A percentile compares a stretch with the other conserved stretches of the same genome.
These are phyloP conservation scores for Crassisporium funariophilum DNA, from an alignment of 768 basidiomycete species.

Conservation along the genomic window DNA sequence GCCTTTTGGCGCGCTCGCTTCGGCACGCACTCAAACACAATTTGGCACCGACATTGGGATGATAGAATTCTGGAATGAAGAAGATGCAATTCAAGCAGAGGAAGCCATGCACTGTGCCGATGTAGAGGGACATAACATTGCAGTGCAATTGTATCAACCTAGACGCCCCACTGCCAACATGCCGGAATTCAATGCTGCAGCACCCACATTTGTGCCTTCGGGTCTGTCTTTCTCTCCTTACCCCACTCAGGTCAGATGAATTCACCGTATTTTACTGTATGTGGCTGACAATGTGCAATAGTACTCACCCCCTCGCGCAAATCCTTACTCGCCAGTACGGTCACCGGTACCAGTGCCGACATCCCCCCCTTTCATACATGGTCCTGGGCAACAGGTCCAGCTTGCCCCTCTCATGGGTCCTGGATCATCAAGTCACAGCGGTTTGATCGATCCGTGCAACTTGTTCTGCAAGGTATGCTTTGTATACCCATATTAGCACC, in stretches of 20 bases:
- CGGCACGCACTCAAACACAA: constrained; percentile 70
- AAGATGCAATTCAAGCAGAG: constrained; percentile 78
- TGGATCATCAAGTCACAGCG: constrained; percentile 82
- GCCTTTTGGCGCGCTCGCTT: constrained; percentile 81
- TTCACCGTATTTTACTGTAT: constrained; percentile 1
- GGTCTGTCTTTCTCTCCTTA: constrained; percentile 62
- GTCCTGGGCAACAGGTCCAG: constrained; percentile 90
- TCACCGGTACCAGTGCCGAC: constrained; percentile 50
- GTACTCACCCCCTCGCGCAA: constrained; percentile 72
- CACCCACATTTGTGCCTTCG: constrained; percentile 76
- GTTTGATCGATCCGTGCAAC: constrained; percentile 89
- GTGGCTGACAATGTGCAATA: constrained; percentile 20
- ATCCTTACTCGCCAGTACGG: constrained; percentile 46
- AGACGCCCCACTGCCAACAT: constrained; percentile 55
- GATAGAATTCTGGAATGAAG: constrained; percentile 87
- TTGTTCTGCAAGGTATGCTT: constrained; percentile 78
- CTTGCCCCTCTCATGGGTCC: constrained; percentile 73
- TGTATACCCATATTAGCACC: constrained; percentile 7
- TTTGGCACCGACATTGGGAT: constrained; percentile 79
- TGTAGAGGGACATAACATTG: constrained; percentile 81
- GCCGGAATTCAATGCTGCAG: constrained; percentile 71
- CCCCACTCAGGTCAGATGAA: constrained; percentile 53
- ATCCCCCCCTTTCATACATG: constrained; percentile 68
- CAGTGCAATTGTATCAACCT: constrained; percentile 77
- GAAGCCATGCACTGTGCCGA: constrained; percentile 84